Evolutionary conservation across 2,329 filamentous ascomycete species (phyloP).

Genomic region (Chalaropsis thielavioides): DNA sequence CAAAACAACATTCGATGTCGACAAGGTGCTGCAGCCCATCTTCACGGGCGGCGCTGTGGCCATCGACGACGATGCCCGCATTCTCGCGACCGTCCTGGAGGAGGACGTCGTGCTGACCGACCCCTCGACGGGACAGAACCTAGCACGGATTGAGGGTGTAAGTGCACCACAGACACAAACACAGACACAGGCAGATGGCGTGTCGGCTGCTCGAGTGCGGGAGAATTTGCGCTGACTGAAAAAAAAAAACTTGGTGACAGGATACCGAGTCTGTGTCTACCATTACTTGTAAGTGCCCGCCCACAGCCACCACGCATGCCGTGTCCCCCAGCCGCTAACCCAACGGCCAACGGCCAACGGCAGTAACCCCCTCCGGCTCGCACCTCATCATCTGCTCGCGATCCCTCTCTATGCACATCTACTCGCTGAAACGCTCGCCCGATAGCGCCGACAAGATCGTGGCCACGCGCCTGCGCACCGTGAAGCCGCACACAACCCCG

Average conservation of each 20-base stretch:
- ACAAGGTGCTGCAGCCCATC: constrained; percentile 74
- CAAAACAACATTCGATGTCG: constrained; percentile 82
- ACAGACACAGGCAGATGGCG: neutral
- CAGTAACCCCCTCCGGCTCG: constrained; percentile 75
- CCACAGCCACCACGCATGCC: constrained; percentile 16
- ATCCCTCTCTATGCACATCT: constrained; percentile 92
- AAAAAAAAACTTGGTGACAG: constrained; percentile 31
- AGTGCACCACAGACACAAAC: constrained; percentile 19
- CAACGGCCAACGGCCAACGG: neutral
- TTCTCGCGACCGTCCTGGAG: constrained; percentile 78
- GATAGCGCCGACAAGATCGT: constrained; percentile 42
- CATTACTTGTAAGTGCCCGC: constrained; percentile 39
- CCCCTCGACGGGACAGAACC: constrained; percentile 63
- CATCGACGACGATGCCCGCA: constrained; percentile 63
- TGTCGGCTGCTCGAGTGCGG: constrained; percentile 1
- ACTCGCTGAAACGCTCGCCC: constrained; percentile 48
- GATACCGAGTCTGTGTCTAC: constrained; percentile 71
- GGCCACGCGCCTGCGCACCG: constrained; percentile 55
- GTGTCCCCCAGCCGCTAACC: neutral
- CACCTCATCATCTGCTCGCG: constrained; percentile 85
- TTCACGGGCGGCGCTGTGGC: constrained; percentile 84
- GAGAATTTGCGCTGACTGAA: constrained; percentile 20
- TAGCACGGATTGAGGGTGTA: constrained; percentile 80
- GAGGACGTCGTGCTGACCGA: constrained; percentile 85
- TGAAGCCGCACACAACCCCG: constrained; percentile 83